These are phyloP conservation scores for Chlorophyllum brunneum DNA, from an alignment of 768 basidiomycete genomes.

Conservation along the genomic window DNA sequence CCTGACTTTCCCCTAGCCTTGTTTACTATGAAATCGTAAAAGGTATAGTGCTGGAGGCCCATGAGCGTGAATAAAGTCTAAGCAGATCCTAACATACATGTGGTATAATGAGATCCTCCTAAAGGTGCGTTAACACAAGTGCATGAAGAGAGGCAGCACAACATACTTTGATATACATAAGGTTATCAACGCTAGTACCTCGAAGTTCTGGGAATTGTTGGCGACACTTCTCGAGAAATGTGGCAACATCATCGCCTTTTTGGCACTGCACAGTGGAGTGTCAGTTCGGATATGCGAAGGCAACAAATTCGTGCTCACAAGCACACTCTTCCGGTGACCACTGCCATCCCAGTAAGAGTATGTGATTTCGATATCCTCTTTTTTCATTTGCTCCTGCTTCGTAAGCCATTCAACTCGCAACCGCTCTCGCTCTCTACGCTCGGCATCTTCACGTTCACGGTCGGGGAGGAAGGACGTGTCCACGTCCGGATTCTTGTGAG, in stretches of 20 bases:
- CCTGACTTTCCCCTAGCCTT: conserved; percentile 98
- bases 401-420: conserved; percentile 89
- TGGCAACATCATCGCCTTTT: conserved; percentile 88
- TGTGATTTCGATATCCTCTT: conserved; percentile 81
- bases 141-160: not conserved
- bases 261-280: conserved; percentile 65
- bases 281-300: not conserved
- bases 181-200: conserved; percentile 87
- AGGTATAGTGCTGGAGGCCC: conserved; percentile 79
- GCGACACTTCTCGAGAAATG: conserved; percentile 90
- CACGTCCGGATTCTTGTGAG: conserved; percentile 93
- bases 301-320: conserved; percentile 46
- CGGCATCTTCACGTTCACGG: conserved; percentile 92
- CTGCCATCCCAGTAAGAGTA: conserved; percentile 99
- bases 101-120: conserved; percentile 98
- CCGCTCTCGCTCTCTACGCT: conserved; percentile 84
- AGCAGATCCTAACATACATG: conserved; percentile 53
- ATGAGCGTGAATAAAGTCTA: conserved; percentile 3
- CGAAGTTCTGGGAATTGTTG: conserved; percentile 91
- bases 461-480: conserved; percentile 99
- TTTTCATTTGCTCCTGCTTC: conserved; percentile 56
- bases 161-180: conserved; percentile 96
- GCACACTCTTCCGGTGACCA: conserved; percentile 90
- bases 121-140: conserved; percentile 7
- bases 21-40: conserved; percentile 98